Conservation (phyloP, 1,139 yeast genomes). For the Debaryomyces fabryi region DNA sequence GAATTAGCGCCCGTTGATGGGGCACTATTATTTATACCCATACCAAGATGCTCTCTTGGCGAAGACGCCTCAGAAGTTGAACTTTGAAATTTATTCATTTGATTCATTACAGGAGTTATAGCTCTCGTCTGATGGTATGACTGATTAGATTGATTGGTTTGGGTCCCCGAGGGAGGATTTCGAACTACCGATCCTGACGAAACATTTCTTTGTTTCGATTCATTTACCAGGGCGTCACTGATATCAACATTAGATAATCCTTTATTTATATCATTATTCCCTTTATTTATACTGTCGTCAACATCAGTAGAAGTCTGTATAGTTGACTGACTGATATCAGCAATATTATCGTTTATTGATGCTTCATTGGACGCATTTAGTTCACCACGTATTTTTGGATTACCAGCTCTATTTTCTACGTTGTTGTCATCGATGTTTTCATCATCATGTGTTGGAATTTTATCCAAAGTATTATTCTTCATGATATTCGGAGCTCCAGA, state of each 20-base stretch:
- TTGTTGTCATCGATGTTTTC: constrained; percentile 33
- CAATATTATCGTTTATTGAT: constrained; percentile 14
- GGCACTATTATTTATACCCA: constrained; percentile 21
- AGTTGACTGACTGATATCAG: constrained; percentile 13
- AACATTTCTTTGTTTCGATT: constrained; percentile 14
- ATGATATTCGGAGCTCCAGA: constrained; percentile 19
- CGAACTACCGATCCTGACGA: constrained; percentile 31
- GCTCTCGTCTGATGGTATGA: constrained; percentile 35
- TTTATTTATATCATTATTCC: constrained; percentile 3
- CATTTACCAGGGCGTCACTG: background rate
- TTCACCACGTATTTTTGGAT: constrained; percentile 11
- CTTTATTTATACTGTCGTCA: constrained; percentile 1
- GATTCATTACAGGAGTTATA: constrained; percentile 36
- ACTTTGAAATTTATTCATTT: constrained; percentile 17
- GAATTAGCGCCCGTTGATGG: constrained; percentile 8
- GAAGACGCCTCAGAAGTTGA: constrained; percentile 21
- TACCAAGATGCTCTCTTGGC: constrained; percentile 31
- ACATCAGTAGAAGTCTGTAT: background rate
- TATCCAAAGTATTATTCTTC: constrained; percentile 30
- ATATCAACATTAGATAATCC: background rate
- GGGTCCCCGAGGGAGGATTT: constrained; percentile 23
- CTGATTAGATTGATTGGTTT: constrained; percentile 15
- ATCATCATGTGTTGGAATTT: constrained; percentile 39
- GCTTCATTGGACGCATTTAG: constrained; percentile 6
- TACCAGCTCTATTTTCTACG: constrained; percentile 10